Base-by-base conservation (phyloP, 116 monocot species). In the Dioscorea cayenensis region DNA sequence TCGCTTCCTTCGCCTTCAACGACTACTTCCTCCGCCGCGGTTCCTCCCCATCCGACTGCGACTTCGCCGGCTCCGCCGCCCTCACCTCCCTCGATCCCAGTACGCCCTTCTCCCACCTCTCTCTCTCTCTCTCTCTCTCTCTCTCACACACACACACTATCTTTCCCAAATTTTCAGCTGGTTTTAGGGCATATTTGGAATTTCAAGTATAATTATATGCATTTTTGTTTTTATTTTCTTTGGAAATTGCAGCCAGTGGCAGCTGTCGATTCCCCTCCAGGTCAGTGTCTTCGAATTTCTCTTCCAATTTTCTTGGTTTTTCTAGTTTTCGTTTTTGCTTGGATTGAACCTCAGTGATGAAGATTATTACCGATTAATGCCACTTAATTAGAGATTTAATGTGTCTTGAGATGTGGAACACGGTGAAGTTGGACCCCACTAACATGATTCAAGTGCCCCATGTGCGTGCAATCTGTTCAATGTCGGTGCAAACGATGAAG, bases 1-100 rank as follows among this genome's bases (percentile, higher is more conserved):
- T 80, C 66, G 88, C 96, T 60, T 92, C 96, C 63, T 96, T 74
- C 74, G 92, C 96, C 66, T 96, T 96, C 81, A 96, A 96, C 70
- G 86, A 88, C 68, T 96, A 96, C 75, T 96, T 84, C 74, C 61
- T 64, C 67, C 84, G 76, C 43, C 66, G 77, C 29, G 84, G 87
- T 43, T 50, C 59, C 28, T 67, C 84, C 63, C 70, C 52, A 43
- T n/a, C 66, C 18, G 82, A 92, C 60, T 96, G 96, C 68, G 81
- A 96, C 77, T 96, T 96, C 84, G 90, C 89, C 73, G 92, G 92
- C 75, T 77, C 79, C 77, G 92, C 92, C 43, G 86, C 87, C 23
- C 81, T 88, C 20, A 86, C 88, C 64, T 80, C 82, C 11, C 73
- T 94, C 20, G 78, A 90, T 51, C 94, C 94, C 63, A 73, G 94